Evolutionary conservation across 352 stramenopile species (phyloP), one percentile per base, ranked within the genome.

Genomic region (Phytopythium vexans): DNA sequence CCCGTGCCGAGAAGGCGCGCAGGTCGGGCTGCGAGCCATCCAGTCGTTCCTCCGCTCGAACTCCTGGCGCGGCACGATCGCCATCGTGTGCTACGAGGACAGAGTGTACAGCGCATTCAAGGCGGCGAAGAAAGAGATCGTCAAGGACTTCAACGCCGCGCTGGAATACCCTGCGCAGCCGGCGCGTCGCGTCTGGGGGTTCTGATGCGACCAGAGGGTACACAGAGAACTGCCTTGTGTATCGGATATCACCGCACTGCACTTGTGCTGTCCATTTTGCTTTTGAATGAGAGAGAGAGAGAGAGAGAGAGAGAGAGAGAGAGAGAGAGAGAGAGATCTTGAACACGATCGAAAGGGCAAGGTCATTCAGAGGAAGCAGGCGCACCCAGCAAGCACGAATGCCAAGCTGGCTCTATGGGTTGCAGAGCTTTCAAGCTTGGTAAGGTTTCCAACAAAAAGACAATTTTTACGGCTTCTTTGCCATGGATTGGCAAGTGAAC

Each of bases 11-110:
- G 41, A 56, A 35, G 68, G 58, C 8, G 67, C 78, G 6, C 59
- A 65, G 51, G 67, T 73, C 53, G 78, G 58, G n/a, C 38, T 89
- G 11, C 71, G 73, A 53, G 62, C 64, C 10, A 77, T 72, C 36
- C 60, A 72, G 55, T 72, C 66, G 49, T 74, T 76, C 27, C 50
- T 80, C 8, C 64, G 66, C 9, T 54, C 52, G 14, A 67, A 65
- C 38, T 55, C 74, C 41, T 80, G 70, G 70, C 36, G 62, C 10
- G 70, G 70, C 11, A 61, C 60, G 15, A 40, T 80, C 14, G 70
- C 35, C 9, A 62, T 79, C 42, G 66, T 79, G 32, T 79, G 73
- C 56, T 34, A 71, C 4, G 73, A 84, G 3, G 49, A 73, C 5
- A 41, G 43, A 4, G 54, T 77, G 6, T 50, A 70, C 4, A 9